A percentile compares a stretch with the other conserved stretches of the same genome.
Evolutionary conservation across 78 protist species (phyloP).

Genomic region (Dictyostelium capitatum): DNA sequence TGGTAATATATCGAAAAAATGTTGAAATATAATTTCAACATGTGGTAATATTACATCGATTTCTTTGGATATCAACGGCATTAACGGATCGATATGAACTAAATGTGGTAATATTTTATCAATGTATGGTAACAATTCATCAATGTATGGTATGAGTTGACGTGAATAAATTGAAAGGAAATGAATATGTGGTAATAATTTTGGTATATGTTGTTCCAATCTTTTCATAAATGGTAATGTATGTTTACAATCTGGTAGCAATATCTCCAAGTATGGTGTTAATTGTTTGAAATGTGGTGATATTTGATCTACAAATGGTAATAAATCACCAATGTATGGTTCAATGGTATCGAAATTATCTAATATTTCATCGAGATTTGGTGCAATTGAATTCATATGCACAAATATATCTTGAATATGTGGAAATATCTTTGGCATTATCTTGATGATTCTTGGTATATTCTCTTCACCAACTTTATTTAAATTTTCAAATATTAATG

Average conservation of each 20-base stretch:
- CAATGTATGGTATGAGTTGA: constrained; percentile 16
- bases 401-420: constrained; percentile 1
- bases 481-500: constrained; percentile 16
- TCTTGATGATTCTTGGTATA: not conserved
- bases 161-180: constrained; percentile 12
- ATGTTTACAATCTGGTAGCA: constrained; percentile 21
- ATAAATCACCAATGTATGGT: constrained; percentile 30
- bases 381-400: constrained; percentile 23
- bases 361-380: constrained; percentile 27
- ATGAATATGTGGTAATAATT: constrained; percentile 26
- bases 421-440: constrained; percentile 2
- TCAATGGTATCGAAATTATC: constrained; percentile 13
- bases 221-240: constrained; percentile 11
- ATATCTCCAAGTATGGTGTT: constrained; percentile 6
- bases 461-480: constrained; percentile 5
- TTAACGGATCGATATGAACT: not conserved
- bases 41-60: constrained; percentile 35
- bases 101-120: constrained; percentile 38
- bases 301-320: constrained; percentile 20
- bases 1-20: constrained; percentile 15
- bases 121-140: constrained; percentile 37
- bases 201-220: constrained; percentile 32
- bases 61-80: constrained; percentile 32
- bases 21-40: constrained; percentile 18
- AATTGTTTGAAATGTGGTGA: constrained; percentile 15